Base-by-base conservation (phyloP, 2,329 filamentous ascomycete species). In the Fusarium sp. region DNA sequence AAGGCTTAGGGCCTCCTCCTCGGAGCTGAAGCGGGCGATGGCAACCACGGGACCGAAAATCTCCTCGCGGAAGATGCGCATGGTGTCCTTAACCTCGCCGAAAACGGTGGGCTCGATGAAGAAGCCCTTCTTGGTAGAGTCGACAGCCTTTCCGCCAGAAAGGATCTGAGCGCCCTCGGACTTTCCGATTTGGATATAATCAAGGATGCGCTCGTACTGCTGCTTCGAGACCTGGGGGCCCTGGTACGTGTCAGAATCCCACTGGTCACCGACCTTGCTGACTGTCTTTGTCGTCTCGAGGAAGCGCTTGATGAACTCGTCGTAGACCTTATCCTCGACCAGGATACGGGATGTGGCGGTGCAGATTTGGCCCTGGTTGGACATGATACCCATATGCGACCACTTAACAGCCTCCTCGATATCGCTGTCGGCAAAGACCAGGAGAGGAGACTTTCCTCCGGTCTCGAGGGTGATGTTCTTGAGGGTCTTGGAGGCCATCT, bases 81-180 rank as follows among this genome's bases (percentile, higher is more conserved):
- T 96, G 94, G 68, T 68, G 54, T 75, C 50, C 41, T 72, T 72
- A 37, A 79, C 94, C 79, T 94, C 91, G 82, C 90, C 91, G 87
- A 97, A 97, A 85, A 97, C 93, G 80, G 94, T 97, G 35, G 94
- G 94, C 87, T 95, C 87, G 83, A 97, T 94, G 87, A 95, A 97
- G 89, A 93, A 97, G 67, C 93, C 93, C 87, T 94, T 91, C 80
- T 87, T 83, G 71, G 93, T 93, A 83, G 91, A 91, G 79, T 78
- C 71, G 4, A 70, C 62, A 4, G 73, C 70, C 25, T 76, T 91
- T 14, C 82, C 82, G 16, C 82, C 82, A 23, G 75, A 64, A 3
- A 76, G 75, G 8, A 80, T 60, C 30, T 72, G 72, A 1, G 79
- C 79, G 9, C 79, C 79, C 39, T 81, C 79, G 0, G 73, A 72